Conservation (phyloP, 108 stramenopile genomes). For the Cyclotella atomus region DNA sequence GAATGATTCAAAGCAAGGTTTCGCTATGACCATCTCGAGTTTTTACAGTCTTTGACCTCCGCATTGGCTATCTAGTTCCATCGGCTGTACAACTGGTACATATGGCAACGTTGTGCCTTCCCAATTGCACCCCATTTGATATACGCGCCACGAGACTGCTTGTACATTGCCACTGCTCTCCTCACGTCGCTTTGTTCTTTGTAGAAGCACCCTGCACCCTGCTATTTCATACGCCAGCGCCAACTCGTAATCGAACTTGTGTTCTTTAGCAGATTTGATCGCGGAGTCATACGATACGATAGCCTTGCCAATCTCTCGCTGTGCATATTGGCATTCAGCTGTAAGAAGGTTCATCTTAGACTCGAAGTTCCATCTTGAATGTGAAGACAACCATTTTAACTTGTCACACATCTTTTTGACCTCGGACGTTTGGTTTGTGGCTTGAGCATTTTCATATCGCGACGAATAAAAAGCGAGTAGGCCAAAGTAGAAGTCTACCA, state of each 20-base stretch:
- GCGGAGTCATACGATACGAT: neutral
- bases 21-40: too few relatives aligned
- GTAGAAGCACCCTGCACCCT: constrained; percentile 18
- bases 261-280: neutral
- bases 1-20: too few relatives aligned
- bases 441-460: neutral
- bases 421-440: neutral
- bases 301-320: neutral
- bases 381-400: neutral
- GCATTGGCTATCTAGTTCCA: too few relatives aligned
- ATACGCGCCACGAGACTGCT: neutral
- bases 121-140: constrained; percentile 21
- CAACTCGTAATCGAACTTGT: constrained; percentile 23
- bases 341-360: neutral
- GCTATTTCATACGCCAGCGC: constrained; percentile 23
- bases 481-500: neutral
- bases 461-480: neutral
- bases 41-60: too few relatives aligned
- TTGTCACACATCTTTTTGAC: neutral
- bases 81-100: too few relatives aligned
- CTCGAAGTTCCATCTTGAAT: constrained; percentile 1
- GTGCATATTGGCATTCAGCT: neutral
- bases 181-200: neutral
- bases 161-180: neutral
- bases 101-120: too few relatives aligned